A percentile compares a stretch with the other conserved stretches of the same genome.
These are phyloP conservation scores for Aspergillus eucalypticola DNA, from an alignment of 2,329 filamentous ascomycete species.

Conservation along the genomic window DNA sequence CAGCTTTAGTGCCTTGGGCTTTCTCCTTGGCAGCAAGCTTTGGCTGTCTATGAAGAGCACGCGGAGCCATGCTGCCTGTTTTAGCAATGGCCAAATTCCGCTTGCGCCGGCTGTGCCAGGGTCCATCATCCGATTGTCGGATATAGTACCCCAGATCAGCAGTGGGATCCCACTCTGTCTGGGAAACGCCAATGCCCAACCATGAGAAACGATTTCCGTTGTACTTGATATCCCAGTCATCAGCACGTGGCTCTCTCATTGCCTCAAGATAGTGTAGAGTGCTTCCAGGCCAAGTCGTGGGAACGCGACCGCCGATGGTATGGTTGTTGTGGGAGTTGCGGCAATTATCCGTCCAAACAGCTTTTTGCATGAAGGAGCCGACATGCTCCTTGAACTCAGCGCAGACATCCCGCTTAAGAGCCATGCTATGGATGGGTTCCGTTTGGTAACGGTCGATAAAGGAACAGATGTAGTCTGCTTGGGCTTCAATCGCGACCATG, in stretches of 20 bases:
- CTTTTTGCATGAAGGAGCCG: slow-evolving; percentile 35
- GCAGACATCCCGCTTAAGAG: slow-evolving; percentile 37
- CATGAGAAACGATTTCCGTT: slow-evolving; percentile 20
- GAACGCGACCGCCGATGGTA: slow-evolving; percentile 23
- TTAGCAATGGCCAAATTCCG: slow-evolving; percentile 1
- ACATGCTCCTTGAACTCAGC: slow-evolving; percentile 35
- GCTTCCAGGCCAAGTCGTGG: slow-evolving; percentile 25
- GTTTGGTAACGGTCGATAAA: slow-evolving; percentile 37
- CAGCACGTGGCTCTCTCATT: slow-evolving; percentile 17
- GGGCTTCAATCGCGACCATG: slow-evolving; percentile 41
- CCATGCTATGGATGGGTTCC: slow-evolving; percentile 35
- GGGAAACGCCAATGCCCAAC: slow-evolving; percentile 23
- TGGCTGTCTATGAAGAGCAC: background rate
- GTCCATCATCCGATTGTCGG: slow-evolving; percentile 26
- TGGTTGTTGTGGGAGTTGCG: slow-evolving; percentile 38
- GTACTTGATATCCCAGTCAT: slow-evolving; percentile 26
- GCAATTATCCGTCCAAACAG: slow-evolving; percentile 38
- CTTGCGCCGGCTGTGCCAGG: slow-evolving; percentile 12
- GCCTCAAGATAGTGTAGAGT: slow-evolving; percentile 27
- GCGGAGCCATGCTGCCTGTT: background rate
- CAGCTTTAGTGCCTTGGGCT: background rate
- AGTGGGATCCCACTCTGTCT: slow-evolving; percentile 18
- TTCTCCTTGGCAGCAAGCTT: background rate
- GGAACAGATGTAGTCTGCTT: slow-evolving; percentile 47
- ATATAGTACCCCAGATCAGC: slow-evolving; percentile 21